A percentile compares a stretch with the other conserved stretches of the same genome.
These are phyloP conservation scores for Kodamaea restingae DNA, from an alignment of 805 yeast genomes.

Conservation along the genomic window DNA sequence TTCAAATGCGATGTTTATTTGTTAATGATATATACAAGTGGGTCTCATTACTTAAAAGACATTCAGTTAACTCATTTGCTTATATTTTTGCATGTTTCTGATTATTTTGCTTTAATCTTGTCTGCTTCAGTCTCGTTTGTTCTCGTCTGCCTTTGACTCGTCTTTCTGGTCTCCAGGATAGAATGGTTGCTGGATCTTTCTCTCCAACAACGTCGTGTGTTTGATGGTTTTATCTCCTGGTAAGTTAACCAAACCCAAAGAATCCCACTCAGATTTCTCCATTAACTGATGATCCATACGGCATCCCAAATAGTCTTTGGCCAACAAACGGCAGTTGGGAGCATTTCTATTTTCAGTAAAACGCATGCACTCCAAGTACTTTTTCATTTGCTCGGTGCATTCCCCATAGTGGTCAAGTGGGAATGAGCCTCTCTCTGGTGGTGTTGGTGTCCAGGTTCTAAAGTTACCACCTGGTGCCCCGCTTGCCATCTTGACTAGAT, in stretches of 20 bases:
- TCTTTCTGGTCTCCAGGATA: not conserved
- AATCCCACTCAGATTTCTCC: constrained; percentile 42
- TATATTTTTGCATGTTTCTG: no score
- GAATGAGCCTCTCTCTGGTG: constrained; percentile 95
- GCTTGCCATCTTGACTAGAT: constrained; percentile 25
- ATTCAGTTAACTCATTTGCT: no score
- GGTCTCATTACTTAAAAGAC: no score
- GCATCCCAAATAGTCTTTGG: constrained; percentile 77
- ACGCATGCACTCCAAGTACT: constrained; percentile 74
- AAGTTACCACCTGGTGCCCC: constrained; percentile 32
- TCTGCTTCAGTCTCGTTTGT: no score
- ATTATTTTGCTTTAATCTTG: no score
- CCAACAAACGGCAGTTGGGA: constrained; percentile 82
- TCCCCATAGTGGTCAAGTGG: constrained; percentile 89
- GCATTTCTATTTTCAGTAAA: constrained; percentile 79
- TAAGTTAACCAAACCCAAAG: constrained; percentile 39
- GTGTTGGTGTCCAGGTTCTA: constrained; percentile 63
- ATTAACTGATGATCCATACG: constrained; percentile 72
- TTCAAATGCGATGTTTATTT: no score
- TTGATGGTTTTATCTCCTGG: constrained; percentile 29
- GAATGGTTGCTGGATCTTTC: constrained; percentile 6
- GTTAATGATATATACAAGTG: no score
- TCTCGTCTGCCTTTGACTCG: not conserved
- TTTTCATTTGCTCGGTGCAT: constrained; percentile 70
- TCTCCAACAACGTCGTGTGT: constrained; percentile 5